Evolutionary conservation across 73 alveolate species (phyloP).

Genomic region (Durusdinium trenchii): DNA sequence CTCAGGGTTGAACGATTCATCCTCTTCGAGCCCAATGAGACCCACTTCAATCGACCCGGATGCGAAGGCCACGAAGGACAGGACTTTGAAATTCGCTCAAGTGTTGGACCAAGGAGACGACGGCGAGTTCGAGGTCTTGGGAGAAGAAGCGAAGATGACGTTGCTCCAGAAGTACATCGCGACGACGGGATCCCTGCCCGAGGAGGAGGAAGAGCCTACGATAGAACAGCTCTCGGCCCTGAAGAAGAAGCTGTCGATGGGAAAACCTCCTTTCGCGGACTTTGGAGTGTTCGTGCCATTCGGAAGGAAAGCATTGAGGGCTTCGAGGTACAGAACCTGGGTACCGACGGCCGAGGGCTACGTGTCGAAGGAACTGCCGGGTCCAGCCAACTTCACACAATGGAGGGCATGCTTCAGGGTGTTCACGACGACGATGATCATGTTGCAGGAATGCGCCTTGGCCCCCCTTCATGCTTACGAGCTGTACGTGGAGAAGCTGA

Average conservation of each 20-base stretch:
- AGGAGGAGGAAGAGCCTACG: not conserved
- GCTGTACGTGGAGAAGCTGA: not conserved
- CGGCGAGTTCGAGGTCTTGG: not conserved
- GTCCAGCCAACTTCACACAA: not conserved
- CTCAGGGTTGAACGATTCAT: too few relatives aligned
- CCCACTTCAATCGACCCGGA: not conserved
- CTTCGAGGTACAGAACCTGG: not conserved
- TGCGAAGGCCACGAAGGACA: not conserved
- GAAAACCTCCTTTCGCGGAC: not conserved
- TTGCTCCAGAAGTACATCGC: not conserved
- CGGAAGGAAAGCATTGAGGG: not conserved
- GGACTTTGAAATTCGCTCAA: not conserved
- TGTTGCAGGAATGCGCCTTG: not conserved
- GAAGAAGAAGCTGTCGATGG: not conserved
- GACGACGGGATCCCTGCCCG: not conserved
- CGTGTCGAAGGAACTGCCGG: not conserved
- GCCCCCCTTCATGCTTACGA: not conserved
- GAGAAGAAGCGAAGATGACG: not conserved
- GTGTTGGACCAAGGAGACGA: constrained; percentile 14
- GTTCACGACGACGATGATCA: not conserved
- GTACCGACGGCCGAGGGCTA: not conserved
- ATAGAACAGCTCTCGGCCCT: not conserved
- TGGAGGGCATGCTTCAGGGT: not conserved
- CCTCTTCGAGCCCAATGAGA: not conserved
- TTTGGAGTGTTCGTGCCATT: not conserved